Percentiles rank a stretch among this genome's conserved stretches.
These are phyloP conservation scores for Tubosaeta brunneosetosa DNA, from an alignment of 768 basidiomycete species.

Conservation along the genomic window DNA sequence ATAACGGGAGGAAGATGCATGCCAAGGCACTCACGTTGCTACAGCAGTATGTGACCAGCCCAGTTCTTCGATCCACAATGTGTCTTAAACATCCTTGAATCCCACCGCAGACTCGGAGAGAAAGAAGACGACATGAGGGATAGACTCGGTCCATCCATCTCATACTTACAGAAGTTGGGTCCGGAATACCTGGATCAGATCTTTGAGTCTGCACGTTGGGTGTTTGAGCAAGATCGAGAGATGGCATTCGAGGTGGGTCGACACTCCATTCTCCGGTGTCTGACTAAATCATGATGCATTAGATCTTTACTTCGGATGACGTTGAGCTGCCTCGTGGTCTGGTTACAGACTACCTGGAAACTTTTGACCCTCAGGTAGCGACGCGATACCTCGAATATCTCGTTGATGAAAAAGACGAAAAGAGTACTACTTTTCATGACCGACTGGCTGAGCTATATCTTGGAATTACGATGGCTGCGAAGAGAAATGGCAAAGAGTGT, in stretches of 20 bases:
- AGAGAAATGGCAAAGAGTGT: conserved; percentile 58
- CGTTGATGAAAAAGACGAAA: conserved; percentile 69
- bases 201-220: conserved; percentile 79
- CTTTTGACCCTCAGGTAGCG: conserved; percentile 57
- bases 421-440: conserved; percentile 71
- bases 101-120: conserved; percentile 60
- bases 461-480: conserved; percentile 55
- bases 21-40: conserved; percentile 78
- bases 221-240: conserved; percentile 67
- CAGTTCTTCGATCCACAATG: not conserved
- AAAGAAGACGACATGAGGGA: conserved; percentile 74
- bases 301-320: conserved; percentile 97
- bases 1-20: conserved; percentile 96
- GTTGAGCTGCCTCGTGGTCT: conserved; percentile 77
- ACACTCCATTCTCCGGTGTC: not conserved
- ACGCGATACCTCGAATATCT: conserved; percentile 82
- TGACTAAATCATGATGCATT: not conserved
- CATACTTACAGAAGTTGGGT: conserved; percentile 88
- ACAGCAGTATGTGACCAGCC: conserved; percentile 57
- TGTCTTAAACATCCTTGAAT: not conserved
- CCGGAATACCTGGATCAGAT: conserved; percentile 77
- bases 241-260: conserved; percentile 71
- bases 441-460: conserved; percentile 87
- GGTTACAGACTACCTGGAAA: conserved; percentile 76
- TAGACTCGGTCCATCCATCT: conserved; percentile 77